A percentile compares a stretch with the other conserved stretches of the same genome.
phyloP scores from a whole-genome alignment of 257 asterid genomes.

The Capsicum rhomboideum region DNA sequence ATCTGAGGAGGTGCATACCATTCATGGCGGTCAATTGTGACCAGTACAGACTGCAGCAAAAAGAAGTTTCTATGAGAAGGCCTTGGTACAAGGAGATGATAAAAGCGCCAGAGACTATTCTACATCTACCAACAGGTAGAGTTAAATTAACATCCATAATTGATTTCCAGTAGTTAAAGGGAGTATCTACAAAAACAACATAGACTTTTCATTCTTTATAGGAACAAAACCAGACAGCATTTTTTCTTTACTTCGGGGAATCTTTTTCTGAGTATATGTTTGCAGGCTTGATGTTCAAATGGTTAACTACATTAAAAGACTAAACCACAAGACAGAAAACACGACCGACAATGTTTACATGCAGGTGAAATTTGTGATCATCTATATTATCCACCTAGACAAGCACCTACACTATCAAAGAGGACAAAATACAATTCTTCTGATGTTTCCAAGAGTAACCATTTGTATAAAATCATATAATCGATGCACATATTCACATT shows the following conservation, averaged over 20 bases:
- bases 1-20: conserved; percentile 96
- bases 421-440: background rate
- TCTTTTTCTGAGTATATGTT: background rate
- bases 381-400: background rate
- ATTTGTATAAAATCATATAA: background rate
- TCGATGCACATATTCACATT: background rate
- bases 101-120: background rate
- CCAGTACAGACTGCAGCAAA: conserved; percentile 87
- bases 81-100: background rate
- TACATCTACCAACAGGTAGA: background rate
- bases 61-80: background rate
- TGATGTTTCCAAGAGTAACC: background rate
- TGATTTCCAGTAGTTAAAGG: too few species aligned
- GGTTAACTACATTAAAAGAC: background rate
- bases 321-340: background rate
- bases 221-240: too few species aligned
- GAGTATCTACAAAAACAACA: background rate
- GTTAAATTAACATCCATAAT: background rate
- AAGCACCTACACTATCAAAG: background rate
- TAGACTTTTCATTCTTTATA: background rate
- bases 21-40: conserved; percentile 93
- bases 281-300: background rate
- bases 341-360: background rate
- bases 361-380: background rate
- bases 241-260: background rate